Percentiles rank a stretch among this genome's conserved stretches.
These are phyloP conservation scores for Lactarius pseudohatsudake DNA, from an alignment of 768 basidiomycete species.

Conservation along the genomic window DNA sequence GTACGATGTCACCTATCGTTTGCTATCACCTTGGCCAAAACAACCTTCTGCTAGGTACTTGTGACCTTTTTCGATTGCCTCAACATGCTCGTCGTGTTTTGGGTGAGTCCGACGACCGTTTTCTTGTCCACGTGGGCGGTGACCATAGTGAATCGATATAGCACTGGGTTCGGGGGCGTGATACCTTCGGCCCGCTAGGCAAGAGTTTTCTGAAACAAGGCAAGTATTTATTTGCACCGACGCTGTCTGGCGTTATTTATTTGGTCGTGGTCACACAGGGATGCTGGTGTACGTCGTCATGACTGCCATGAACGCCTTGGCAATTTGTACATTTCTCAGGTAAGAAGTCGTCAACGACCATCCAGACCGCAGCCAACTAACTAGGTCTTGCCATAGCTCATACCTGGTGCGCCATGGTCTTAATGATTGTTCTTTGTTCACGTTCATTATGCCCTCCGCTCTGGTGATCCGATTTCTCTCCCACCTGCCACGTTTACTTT, in stretches of 20 bases:
- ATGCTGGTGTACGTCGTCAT: constrained; percentile 26
- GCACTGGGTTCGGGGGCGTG: constrained; percentile 21
- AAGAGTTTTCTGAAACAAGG: constrained; percentile 27
- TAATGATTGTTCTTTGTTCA: constrained; percentile 10
- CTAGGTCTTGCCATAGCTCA: constrained; percentile 1
- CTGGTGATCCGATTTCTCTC: constrained; percentile 14
- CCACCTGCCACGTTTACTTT: background rate
- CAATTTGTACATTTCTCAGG: constrained; percentile 22
- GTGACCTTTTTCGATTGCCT: constrained; percentile 19
- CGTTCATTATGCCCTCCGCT: constrained; percentile 23
- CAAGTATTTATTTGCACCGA: constrained; percentile 4
- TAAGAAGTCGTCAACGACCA: background rate
- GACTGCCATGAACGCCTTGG: constrained; percentile 24
- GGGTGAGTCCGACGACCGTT: background rate
- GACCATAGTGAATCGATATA: background rate
- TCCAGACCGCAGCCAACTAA: background rate
- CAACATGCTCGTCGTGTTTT: constrained; percentile 18
- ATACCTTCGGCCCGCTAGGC: constrained; percentile 20
- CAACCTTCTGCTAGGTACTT: background rate
- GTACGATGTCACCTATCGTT: constrained; percentile 1
- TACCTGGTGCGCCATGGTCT: constrained; percentile 1
- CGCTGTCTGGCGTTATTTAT: background rate
- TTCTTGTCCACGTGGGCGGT: background rate
- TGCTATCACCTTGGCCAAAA: background rate
- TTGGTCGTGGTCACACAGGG: constrained; percentile 15